These are phyloP conservation scores for Colletotrichum australisinense DNA, from an alignment of 2,329 filamentous ascomycete genomes.

Conservation along the genomic window DNA sequence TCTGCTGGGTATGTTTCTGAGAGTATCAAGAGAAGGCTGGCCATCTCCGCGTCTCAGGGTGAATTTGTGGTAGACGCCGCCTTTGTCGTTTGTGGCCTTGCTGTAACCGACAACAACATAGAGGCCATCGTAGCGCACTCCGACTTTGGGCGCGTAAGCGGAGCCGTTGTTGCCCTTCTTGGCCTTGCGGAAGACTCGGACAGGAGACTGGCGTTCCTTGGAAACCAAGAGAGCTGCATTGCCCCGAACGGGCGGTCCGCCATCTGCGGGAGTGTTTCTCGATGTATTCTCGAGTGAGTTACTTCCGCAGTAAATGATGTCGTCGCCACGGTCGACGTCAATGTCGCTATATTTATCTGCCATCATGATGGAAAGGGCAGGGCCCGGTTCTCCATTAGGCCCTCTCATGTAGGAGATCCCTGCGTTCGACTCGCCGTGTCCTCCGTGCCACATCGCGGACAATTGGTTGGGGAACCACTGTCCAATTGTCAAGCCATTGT, in stretches of 20 bases:
- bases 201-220: constrained; percentile 16
- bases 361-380: constrained; percentile 65
- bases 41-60: background rate
- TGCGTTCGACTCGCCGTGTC: constrained; percentile 59
- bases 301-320: constrained; percentile 43
- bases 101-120: constrained; percentile 35
- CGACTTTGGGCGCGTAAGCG: constrained; percentile 38
- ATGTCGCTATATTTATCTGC: constrained; percentile 46
- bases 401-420: constrained; percentile 61
- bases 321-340: constrained; percentile 41
- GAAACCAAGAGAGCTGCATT: constrained; percentile 41
- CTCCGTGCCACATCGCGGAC: constrained; percentile 62
- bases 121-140: constrained; percentile 51
- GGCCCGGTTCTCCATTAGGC: constrained; percentile 43
- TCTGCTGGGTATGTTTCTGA: background rate
- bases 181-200: constrained; percentile 46
- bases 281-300: constrained; percentile 34
- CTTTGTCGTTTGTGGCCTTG: constrained; percentile 30
- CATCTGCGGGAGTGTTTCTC: constrained; percentile 2
- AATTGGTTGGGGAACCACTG: constrained; percentile 67
- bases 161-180: background rate
- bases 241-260: background rate
- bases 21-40: background rate
- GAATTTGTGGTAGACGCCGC: constrained; percentile 36
- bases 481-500: constrained; percentile 49